Evolutionary conservation across 371 early-diverging fungal genomes (phyloP).

Genomic region (Batkoa obscura): DNA sequence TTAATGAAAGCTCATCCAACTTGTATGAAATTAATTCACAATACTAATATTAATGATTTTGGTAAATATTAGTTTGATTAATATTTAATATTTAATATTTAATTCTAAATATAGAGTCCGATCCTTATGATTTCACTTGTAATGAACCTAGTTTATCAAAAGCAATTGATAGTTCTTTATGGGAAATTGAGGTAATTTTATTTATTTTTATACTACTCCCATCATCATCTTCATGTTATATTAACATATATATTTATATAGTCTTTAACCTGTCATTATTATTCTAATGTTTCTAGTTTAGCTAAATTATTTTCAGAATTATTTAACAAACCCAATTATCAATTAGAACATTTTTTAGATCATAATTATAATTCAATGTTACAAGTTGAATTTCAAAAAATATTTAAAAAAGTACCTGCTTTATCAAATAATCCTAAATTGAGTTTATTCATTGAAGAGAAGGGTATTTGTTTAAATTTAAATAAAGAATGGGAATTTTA

Average conservation of each 20-base stretch:
- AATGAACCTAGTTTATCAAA: conserved; percentile 50
- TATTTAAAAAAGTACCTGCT: conserved; percentile 1
- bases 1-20: conserved; percentile 74
- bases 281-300: conserved; percentile 61
- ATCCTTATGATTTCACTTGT: conserved; percentile 44
- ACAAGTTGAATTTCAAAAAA: not conserved
- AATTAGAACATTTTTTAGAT: conserved; percentile 85
- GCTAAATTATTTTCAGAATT: conserved; percentile 70
- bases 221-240: not conserved
- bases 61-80: not conserved
- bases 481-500: no score
- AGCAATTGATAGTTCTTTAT: conserved; percentile 76
- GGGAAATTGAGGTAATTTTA: conserved; percentile 53
- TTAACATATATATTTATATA: conserved; percentile 6
- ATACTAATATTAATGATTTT: conserved; percentile 12
- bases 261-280: conserved; percentile 63
- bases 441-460: no score
- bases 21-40: conserved; percentile 70
- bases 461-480: no score
- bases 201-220: not conserved
- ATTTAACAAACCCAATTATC: conserved; percentile 62
- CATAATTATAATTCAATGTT: conserved; percentile 55
- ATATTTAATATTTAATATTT: not conserved
- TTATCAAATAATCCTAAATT: conserved; percentile 1
- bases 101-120: conserved; percentile 19